Evolutionary conservation across 2,329 filamentous ascomycete species (phyloP), one percentile per base, ranked within the genome.

Genomic region (Rosellinia necatrix): DNA sequence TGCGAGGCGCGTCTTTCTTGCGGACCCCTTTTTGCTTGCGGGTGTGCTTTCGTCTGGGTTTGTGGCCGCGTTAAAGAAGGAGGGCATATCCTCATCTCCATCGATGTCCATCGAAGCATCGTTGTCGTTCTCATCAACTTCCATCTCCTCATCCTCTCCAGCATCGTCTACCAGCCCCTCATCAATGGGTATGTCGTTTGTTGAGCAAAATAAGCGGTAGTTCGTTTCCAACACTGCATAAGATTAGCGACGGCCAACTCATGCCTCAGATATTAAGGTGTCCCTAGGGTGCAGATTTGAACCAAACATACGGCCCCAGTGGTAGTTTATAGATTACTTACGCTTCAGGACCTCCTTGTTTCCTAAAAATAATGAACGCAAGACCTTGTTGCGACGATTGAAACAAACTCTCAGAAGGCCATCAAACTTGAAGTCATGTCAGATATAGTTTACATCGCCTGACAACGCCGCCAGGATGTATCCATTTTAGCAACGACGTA

Each of bases 191-290:
- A 96, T 85, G 67, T 92, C 87, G 68, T 96, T 90, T 73, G 96
- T 87, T 32, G 92, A 89, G 71, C 92, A 96, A 82, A 87, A 97
- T 2, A 92, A 89, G 60, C 90, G 81, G 75, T 96, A 97, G 73
- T 97, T 97, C 62, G 84, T 80, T 75, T 96, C 91, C 17, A 96
- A 77, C 80, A 97, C 70, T 96, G 81, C 1, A 96, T 88, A 90
- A 54, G 85, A 92, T 13, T 89, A 89, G 48, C 22, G 50, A 4
- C 10, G 35, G 6, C 1, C 17, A 8, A 35, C 19, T n/a, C 2
- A 34, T 15, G 19, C n/a, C n/a, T n/a, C n/a, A n/a, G n/a, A n/a
- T n/a, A n/a, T n/a, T n/a, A n/a, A n/a, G n/a, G n/a, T n/a, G n/a
- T n/a, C n/a, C n/a, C n/a, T n/a, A n/a, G n/a, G n/a, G n/a, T 4